Base-by-base conservation (phyloP, 1,139 yeast genomes). In the Suhomyces atakaporum region DNA sequence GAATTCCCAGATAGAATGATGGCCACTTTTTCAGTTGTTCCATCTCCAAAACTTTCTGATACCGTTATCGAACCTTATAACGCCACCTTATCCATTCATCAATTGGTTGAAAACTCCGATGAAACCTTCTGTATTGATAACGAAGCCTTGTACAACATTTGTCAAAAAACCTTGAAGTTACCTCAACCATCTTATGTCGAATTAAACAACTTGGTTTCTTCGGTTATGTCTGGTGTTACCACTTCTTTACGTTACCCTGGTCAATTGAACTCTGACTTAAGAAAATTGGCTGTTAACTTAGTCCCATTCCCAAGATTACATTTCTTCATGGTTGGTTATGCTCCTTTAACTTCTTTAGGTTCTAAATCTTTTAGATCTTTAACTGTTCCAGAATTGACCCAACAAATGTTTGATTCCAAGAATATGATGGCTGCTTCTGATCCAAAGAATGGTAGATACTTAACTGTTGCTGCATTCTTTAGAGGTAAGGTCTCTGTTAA, bases 391-490 rank as follows among this genome's bases (percentile, higher is more conserved):
- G 96, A 88, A 64, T 77, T 88, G 58, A 86, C 96, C 35, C 95
- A 86, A 68, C 96, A 88, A 68, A 80, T 88, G 82, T 88, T 88
- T 56, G 95, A 88, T 61, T 75, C 95, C 43, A 83, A 81, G 63
- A 88, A 87, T 63, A 85, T 87, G 94, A 88, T 88, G 96, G 96
- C 96, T 24, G 96, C 95, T 33, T 79, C 92, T 11, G 94, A 88
- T 64, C 96, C 96, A 54, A 76, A 84, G 68, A 82, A 81, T 57
- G 96, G 96, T 53, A 81, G 95, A 60, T 88, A 88, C 68, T 74
- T 88, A 60, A 87, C 96, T n/a, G 95, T 87, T 40, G 95, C 96
- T 33, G 89, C 96, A 11, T 86, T 88, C 69, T 88, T 86, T 71
- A 79, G 96, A 66, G 96, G 96, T 67, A 84, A 86, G 55, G 96